phyloP scores from a whole-genome alignment of 1,284 basidiomycete genomes.

The Ustanciosporium gigantosporum region DNA sequence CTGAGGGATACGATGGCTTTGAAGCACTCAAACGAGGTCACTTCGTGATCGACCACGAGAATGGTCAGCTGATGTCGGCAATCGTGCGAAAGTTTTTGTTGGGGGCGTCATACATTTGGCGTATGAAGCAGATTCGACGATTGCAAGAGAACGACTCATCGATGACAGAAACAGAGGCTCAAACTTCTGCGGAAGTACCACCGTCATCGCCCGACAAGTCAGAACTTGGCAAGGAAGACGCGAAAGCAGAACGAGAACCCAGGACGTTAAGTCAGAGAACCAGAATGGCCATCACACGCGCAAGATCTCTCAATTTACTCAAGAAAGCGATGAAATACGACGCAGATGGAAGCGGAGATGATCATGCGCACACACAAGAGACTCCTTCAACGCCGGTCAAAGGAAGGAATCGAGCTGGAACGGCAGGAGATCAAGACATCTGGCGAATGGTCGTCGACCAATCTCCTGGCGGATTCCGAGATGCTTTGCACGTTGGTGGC shows the following conservation, averaged over 20 bases:
- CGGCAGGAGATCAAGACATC: constrained; percentile 1
- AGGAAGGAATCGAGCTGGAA: background rate
- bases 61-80: constrained; percentile 76
- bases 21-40: constrained; percentile 70
- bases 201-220: no score
- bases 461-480: constrained; percentile 39
- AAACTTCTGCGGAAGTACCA: background rate
- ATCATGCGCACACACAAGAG: background rate
- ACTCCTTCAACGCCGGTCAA: constrained; percentile 13
- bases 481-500: constrained; percentile 45
- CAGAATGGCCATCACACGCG: constrained; percentile 17
- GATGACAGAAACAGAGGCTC: background rate
- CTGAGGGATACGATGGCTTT: constrained; percentile 75
- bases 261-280: constrained; percentile 17
- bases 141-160: background rate
- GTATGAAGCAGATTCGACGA: constrained; percentile 41
- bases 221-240: background rate
- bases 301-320: constrained; percentile 16
- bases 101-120: constrained; percentile 63
- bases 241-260: background rate
- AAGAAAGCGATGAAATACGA: constrained; percentile 15
- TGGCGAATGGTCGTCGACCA: constrained; percentile 46
- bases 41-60: constrained; percentile 81
- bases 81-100: constrained; percentile 84
- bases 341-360: background rate